Conservation (phyloP, 106 monocot genomes). For the Dendrobium catenatum region DNA sequence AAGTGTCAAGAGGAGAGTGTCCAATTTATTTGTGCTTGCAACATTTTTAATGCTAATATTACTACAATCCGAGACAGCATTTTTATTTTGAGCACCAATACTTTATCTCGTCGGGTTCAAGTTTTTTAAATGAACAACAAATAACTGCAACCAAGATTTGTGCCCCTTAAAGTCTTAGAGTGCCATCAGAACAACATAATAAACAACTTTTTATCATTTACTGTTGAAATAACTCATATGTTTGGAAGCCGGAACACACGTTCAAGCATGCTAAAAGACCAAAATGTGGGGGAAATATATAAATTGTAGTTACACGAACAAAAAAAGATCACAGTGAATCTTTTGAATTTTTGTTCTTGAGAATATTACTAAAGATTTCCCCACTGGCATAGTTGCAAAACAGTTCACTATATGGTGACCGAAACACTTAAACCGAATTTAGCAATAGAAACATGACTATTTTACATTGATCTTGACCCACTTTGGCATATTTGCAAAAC, state of each 20-base stretch:
- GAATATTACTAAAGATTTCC: too few relatives aligned
- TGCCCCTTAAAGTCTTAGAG: not conserved
- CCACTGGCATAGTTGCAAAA: too few relatives aligned
- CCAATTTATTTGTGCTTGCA: too few relatives aligned
- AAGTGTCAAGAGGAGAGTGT: too few relatives aligned
- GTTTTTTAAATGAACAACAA: not conserved
- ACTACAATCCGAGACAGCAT: too few relatives aligned
- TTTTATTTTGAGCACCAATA: not conserved
- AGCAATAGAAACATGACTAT: not conserved
- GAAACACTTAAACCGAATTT: too few relatives aligned
- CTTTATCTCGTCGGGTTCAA: not conserved
- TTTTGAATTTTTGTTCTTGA: too few relatives aligned
- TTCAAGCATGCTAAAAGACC: not conserved
- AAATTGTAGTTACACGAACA: too few relatives aligned
- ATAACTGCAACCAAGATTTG: not conserved
- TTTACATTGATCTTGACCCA: not conserved
- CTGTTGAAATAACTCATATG: not conserved
- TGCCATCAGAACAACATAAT: not conserved
- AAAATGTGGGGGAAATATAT: not conserved
- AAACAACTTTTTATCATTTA: not conserved
- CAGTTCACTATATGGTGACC: too few relatives aligned
- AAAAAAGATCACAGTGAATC: too few relatives aligned
- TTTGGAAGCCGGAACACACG: not conserved
- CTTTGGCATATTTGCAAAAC: not conserved
- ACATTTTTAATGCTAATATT: too few relatives aligned